Evolutionary conservation across 1,139 yeast genomes (phyloP).

Genomic region (Suhomyces terraborum): DNA sequence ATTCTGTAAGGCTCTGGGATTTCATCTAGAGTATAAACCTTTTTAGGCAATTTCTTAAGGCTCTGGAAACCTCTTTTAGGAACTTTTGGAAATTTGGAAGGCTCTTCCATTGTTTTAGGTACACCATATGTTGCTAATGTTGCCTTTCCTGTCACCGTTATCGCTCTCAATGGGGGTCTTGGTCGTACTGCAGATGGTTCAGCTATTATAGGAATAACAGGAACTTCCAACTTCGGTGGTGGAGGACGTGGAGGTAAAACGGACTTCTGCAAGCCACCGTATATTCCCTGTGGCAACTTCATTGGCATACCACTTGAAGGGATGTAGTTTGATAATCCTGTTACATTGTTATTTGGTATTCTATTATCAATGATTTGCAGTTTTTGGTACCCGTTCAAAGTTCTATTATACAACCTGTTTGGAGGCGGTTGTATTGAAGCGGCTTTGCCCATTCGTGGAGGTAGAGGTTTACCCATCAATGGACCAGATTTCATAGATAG

Average conservation of each 20-base stretch:
- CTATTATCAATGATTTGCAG: constrained; percentile 23
- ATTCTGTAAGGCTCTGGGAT: constrained; percentile 83
- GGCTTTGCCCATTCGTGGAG: constrained; percentile 47
- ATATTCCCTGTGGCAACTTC: constrained; percentile 22
- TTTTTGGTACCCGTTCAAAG: constrained; percentile 16
- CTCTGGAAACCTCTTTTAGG: constrained; percentile 38
- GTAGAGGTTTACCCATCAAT: constrained; percentile 42
- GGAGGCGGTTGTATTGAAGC: constrained; percentile 54
- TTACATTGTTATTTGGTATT: constrained; percentile 20
- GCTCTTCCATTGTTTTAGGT: constrained; percentile 37
- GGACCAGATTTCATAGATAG: constrained; percentile 27
- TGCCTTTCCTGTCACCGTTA: constrained; percentile 28
- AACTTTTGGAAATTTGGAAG: constrained; percentile 47
- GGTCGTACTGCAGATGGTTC: constrained; percentile 23
- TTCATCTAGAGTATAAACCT: constrained; percentile 67
- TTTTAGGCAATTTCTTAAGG: constrained; percentile 51
- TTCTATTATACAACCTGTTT: constrained; percentile 33
- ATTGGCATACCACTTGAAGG: constrained; percentile 17
- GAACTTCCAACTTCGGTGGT: constrained; percentile 43
- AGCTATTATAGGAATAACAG: constrained; percentile 30
- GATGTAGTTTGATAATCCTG: constrained; percentile 28
- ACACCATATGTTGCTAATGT: constrained; percentile 34
- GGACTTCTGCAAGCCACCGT: constrained; percentile 17
- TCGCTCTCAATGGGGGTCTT: constrained; percentile 26
- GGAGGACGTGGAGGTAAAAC: constrained; percentile 32